Base-by-base conservation (phyloP, 176 grass and related monocot species). In the Juncus inflexus region DNA sequence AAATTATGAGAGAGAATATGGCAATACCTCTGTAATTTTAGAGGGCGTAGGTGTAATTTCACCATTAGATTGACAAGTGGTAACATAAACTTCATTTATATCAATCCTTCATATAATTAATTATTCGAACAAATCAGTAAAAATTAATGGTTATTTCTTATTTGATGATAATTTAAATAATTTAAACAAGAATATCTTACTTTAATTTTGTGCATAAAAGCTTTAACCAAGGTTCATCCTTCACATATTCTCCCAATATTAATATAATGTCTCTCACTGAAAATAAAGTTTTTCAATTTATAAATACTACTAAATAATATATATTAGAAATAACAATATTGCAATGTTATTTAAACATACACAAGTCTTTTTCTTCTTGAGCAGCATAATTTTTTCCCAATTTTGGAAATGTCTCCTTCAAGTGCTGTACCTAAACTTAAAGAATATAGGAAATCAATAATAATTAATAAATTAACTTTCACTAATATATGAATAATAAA, bases 381-480 rank as follows among this genome's bases (percentile, higher is more conserved):
- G 88, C 88, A 54, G 83, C 83, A 80, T 86, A 92, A 71, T 99
- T 99, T 82, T 92, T 92, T 59, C 86, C 73, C 66, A 92, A 75
- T 68, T 84, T 86, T 42, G 78, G 78, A 64, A 99, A 82, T 57
- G 81, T 63, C 67, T 83, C 77, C 83, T 99, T 92, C 64, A 99
- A 64, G 55, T 81, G 77, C 37, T 86, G 58, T 51, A 90, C 88
- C 94, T 99, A 80, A 54, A 79, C 3, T 75, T 57, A 82, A 73
- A 54, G 15, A 49, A 40, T 64, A 55, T 36, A 76, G 5, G 35
- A 55, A 73, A 39, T 58, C 28, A 43, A 40, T 62, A 42, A 8
- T 42, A 3, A 65, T 53, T 28, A 72, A 6, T 59, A 11, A 50
- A 49, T 28, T 55, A 59, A 60, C 40, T 60, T 15, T 40, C 39